phyloP scores from a whole-genome alignment of 495 filamentous ascomycete species.

The Neurospora africana region DNA sequence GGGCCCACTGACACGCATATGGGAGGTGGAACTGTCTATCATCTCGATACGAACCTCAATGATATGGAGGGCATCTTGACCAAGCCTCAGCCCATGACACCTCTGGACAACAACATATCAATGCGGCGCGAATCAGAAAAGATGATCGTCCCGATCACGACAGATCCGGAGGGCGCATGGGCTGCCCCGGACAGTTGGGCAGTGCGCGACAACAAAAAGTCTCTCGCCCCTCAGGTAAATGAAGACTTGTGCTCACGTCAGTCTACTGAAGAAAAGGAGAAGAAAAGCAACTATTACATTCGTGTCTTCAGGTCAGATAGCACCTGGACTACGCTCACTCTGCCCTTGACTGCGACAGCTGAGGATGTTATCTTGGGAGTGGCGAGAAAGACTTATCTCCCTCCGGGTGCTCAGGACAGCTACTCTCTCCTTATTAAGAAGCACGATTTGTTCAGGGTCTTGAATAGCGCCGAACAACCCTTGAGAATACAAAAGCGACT shows the following conservation, averaged over 20 bases:
- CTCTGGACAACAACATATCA: conserved; percentile 47
- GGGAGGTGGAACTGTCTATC: conserved; percentile 39
- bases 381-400: conserved; percentile 81
- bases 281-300: conserved; percentile 68
- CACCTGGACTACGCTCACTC: conserved; percentile 84
- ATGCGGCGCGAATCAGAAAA: conserved; percentile 41
- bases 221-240: conserved; percentile 37
- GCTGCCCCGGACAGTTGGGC: conserved; percentile 91
- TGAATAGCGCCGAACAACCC: conserved; percentile 68
- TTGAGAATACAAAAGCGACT: conserved; percentile 87
- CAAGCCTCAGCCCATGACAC: conserved; percentile 49
- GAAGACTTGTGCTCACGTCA: conserved; percentile 44
- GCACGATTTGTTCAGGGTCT: conserved; percentile 76
- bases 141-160: conserved; percentile 16
- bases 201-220: conserved; percentile 53
- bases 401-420: conserved; percentile 70
- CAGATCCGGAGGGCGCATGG: conserved; percentile 47
- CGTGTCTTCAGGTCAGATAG: conserved; percentile 91
- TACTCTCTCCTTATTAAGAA: conserved; percentile 93
- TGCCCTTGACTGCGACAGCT: conserved; percentile 70
- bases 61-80: conserved; percentile 79
- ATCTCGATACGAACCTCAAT: conserved; percentile 72
- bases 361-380: conserved; percentile 72
- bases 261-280: conserved; percentile 38
- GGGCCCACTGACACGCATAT: conserved; percentile 33